Evolutionary conservation across 371 early-diverging fungal genomes (phyloP).

Genomic region (Rhizopus sp.): DNA sequence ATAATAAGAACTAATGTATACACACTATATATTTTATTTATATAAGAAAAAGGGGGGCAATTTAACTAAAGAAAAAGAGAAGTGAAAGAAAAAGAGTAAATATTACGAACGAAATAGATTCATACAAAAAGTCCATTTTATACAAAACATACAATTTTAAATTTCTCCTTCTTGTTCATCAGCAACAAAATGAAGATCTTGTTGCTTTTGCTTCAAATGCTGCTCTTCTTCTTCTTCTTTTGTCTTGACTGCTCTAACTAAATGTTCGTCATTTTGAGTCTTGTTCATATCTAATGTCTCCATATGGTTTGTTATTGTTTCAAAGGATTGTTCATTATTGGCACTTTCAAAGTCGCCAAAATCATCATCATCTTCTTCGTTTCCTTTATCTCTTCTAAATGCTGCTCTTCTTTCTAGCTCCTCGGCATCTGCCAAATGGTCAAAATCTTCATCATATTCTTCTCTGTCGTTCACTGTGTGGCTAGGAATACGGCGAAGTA

Average conservation of each 20-base stretch:
- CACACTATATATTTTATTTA: too few species aligned
- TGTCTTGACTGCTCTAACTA: conserved; percentile 32
- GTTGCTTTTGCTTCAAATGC: conserved; percentile 15
- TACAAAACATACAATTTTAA: conserved; percentile 5
- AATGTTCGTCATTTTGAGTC: conserved; percentile 21
- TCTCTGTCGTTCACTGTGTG: conserved; percentile 23
- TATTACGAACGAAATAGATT: not conserved
- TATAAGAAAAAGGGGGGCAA: too few species aligned
- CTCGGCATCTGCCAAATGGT: conserved; percentile 34
- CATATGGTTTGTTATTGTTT: conserved; percentile 15
- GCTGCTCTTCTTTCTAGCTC: conserved; percentile 37
- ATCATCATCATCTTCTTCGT: conserved; percentile 21
- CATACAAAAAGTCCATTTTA: not conserved
- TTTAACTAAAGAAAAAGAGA: not conserved
- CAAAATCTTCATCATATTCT: conserved; percentile 41
- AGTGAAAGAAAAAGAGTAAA: not conserved
- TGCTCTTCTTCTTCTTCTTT: conserved; percentile 26
- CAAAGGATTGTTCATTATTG: conserved; percentile 6
- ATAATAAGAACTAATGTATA: too few species aligned
- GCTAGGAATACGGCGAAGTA: conserved; percentile 30
- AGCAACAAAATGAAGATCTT: conserved; percentile 22
- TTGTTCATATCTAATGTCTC: conserved; percentile 16
- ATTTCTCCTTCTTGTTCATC: conserved; percentile 38
- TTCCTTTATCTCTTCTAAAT: conserved; percentile 14
- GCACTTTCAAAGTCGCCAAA: conserved; percentile 27